Percentiles rank a stretch among this genome's conserved stretches.
Evolutionary conservation across 306 rosid genomes (phyloP).

Genomic region (Ormosia emarginata): DNA sequence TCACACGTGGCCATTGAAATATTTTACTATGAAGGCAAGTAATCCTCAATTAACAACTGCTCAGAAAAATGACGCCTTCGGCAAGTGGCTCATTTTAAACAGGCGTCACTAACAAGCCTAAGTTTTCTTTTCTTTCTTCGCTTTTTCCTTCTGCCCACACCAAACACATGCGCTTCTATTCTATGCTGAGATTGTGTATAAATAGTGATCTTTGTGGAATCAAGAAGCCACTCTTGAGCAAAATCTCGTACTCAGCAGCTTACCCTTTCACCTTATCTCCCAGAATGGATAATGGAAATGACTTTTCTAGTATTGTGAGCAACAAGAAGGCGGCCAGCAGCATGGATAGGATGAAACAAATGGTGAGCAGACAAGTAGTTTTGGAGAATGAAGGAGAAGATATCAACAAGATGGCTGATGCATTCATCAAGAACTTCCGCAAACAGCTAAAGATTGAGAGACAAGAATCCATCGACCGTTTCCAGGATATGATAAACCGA

Average conservation of each 20-base stretch:
- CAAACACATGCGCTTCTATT: conserved; percentile 28
- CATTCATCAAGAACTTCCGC: conserved; percentile 59
- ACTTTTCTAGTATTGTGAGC: conserved; percentile 6
- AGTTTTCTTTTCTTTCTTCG: conserved; percentile 1
- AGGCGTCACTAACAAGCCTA: background rate
- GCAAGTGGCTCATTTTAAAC: conserved; percentile 1
- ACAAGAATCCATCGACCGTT: conserved; percentile 43
- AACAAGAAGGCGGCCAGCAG: conserved; percentile 18
- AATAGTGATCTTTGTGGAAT: background rate
- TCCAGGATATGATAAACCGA: conserved; percentile 35
- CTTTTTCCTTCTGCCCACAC: conserved; percentile 24
- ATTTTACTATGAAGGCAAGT: conserved; percentile 7
- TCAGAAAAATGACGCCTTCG: background rate
- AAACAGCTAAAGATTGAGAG: conserved; percentile 53
- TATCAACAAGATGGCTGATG: conserved; percentile 48
- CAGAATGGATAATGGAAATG: no score
- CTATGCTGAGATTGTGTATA: conserved; percentile 20
- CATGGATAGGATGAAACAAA: conserved; percentile 12
- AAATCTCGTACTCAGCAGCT: background rate
- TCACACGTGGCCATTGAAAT: conserved; percentile 15
- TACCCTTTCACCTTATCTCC: background rate
- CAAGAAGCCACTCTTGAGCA: background rate
- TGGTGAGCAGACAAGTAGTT: background rate
- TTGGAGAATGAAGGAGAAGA: conserved; percentile 32
- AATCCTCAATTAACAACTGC: background rate